Evolutionary conservation across 257 asterid genomes (phyloP), one percentile per base, ranked within the genome.

Genomic region (Petrea volubilis): DNA sequence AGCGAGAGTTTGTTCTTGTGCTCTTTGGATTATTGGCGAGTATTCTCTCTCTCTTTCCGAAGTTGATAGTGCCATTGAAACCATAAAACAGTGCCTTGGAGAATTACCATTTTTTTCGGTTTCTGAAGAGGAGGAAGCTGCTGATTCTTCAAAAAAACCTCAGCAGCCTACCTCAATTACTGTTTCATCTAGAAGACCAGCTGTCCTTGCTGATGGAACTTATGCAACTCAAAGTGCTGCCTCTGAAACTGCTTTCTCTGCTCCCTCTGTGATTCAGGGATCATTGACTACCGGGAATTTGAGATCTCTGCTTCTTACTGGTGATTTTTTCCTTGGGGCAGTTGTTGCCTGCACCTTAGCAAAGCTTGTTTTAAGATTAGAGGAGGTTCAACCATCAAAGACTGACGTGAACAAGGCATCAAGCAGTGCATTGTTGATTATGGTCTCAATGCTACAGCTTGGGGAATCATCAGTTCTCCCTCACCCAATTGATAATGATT

Each of bases 191-290:
- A 84, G 88, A 86, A 84, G 98, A 70, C 98, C 98, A 1, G 97
- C 93, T 67, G 75, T 93, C 81, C 98, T 93, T 78, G 95, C 98
- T 60, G 98, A 93, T 75, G 98, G 98, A 55, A 93, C 98, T 29
- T 93, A 93, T 57, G 98, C 98, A 59, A 93, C 98, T 58, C 98
- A 90, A 81, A 93, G 96, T 84, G 98, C 98, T 76, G 98, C 98
- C 49, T 93, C 98, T 56, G 98, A 93, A 80, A 93, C 98, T 77
- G 88, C 90, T 68, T 88, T 90, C 76, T 80, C 93, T 20, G 86
- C 95, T 56, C 91, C 96, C 57, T 83, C 87, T 75, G 91, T 90
- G 14, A 90, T 86, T 63, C 95, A 86, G 36, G 96, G 96, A 70
- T 86, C 96, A 66, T 77, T 82, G 79, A 60, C 88, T 20, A 40